These are phyloP conservation scores for Austroboletus festivus DNA, from an alignment of 768 basidiomycete species.

Conservation along the genomic window DNA sequence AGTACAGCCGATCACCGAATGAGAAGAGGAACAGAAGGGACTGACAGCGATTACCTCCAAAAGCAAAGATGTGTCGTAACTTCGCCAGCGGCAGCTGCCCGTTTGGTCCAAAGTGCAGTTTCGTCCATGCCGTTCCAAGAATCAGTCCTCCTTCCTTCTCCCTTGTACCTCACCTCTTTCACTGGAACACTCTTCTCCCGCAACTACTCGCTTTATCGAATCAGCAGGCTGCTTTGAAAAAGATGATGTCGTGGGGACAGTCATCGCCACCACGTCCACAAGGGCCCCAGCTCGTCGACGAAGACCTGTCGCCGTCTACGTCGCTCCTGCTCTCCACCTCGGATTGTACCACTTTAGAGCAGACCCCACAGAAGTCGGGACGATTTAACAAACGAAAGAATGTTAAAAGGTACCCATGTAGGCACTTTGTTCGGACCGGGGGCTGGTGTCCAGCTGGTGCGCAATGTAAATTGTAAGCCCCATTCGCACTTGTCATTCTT, in stretches of 20 bases:
- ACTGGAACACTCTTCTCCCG: conserved; percentile 19
- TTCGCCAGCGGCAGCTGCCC: conserved; percentile 35
- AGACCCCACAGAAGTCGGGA: background rate
- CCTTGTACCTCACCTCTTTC: conserved; percentile 13
- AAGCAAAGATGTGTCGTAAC: conserved; percentile 39
- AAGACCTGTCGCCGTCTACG: conserved; percentile 15
- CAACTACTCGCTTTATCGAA: conserved; percentile 12
- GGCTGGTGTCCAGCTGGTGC: conserved; percentile 43
- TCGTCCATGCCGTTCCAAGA: conserved; percentile 31
- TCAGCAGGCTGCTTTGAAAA: background rate
- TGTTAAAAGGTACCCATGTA: conserved; percentile 40
- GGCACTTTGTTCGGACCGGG: conserved; percentile 39
- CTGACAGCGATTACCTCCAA: conserved; percentile 3
- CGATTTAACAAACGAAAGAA: background rate
- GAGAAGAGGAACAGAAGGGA: background rate
- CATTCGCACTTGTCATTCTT: background rate
- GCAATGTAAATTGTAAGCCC: conserved; percentile 40
- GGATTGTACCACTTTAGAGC: conserved; percentile 16
- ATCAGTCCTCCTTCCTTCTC: conserved; percentile 12
- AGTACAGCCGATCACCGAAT: conserved; percentile 12
- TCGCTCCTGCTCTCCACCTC: conserved; percentile 25
- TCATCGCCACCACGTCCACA: conserved; percentile 6
- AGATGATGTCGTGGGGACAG: background rate
- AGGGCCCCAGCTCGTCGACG: conserved; percentile 14
- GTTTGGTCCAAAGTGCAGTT: conserved; percentile 38